A percentile compares a stretch with the other conserved stretches of the same genome.
Conservation (phyloP, 306 rosid species). For the Vachellia collinsii region DNA sequence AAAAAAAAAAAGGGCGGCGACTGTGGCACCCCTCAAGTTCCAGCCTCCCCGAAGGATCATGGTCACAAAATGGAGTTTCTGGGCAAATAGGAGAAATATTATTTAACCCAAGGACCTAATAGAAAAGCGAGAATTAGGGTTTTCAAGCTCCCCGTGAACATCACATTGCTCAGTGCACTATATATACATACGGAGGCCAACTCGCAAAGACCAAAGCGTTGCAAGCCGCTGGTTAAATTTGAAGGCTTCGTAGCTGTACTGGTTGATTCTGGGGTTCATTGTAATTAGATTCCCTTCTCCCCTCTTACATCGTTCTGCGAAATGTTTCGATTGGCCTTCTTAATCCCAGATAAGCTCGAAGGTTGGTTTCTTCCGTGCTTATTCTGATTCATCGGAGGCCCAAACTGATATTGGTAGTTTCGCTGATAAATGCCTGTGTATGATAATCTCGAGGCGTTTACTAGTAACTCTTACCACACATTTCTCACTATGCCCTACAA, state of each 20-base stretch:
- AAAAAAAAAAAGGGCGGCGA: no score
- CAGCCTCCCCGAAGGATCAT: neutral
- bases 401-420: constrained; percentile 56
- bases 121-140: neutral
- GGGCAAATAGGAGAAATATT: neutral
- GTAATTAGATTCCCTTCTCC: neutral
- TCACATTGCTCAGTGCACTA: neutral
- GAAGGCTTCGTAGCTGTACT: neutral
- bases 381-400: constrained; percentile 88
- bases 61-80: neutral
- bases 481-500: neutral
- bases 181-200: neutral
- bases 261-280: neutral
- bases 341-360: constrained; percentile 77
- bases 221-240: neutral
- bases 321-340: constrained; percentile 50
- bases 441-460: constrained; percentile 50
- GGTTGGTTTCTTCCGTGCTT: constrained; percentile 46
- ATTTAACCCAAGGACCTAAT: neutral
- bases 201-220: neutral
- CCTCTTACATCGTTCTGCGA: neutral
- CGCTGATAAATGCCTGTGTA: constrained; percentile 72
- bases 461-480: constrained; percentile 72
- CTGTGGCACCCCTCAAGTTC: no score
- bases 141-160: neutral